Conservation (phyloP, 2,329 filamentous ascomycete genomes). For the Canariomyces notabilis region DNA sequence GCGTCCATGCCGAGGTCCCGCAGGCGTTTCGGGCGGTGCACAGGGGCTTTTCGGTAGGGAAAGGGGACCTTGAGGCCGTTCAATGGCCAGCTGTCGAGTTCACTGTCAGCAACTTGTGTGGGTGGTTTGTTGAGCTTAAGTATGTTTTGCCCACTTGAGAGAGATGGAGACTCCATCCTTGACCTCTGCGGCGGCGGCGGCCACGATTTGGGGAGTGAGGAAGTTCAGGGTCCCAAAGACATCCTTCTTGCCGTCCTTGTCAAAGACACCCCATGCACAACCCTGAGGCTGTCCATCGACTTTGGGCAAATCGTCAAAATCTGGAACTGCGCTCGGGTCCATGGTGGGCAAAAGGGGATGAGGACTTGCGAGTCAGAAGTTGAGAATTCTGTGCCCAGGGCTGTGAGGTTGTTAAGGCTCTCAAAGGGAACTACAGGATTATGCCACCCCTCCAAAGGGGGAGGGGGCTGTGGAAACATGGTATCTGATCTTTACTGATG, state of each 20-base stretch:
- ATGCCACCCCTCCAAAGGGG: too few species aligned
- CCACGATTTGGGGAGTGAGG: conserved; percentile 42
- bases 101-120: conserved; percentile 1
- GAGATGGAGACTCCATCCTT: conserved; percentile 47
- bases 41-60: conserved; percentile 32
- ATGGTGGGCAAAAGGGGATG: conserved; percentile 4
- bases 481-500: too few species aligned
- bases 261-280: conserved; percentile 50
- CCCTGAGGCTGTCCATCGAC: conserved; percentile 42
- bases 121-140: not conserved
- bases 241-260: conserved; percentile 46
- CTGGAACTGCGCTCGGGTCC: conserved; percentile 33
- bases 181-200: conserved; percentile 38
- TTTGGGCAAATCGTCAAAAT: conserved; percentile 39
- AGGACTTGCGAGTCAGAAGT: not conserved
- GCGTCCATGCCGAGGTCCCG: conserved; percentile 27
- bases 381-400: not conserved
- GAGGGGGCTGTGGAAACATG: too few species aligned
- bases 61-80: conserved; percentile 36
- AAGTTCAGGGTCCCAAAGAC: conserved; percentile 49
- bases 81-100: conserved; percentile 36
- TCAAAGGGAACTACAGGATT: too few species aligned
- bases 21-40: conserved; percentile 36
- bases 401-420: not conserved
- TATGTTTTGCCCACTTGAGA: conserved; percentile 39